Conservation (phyloP, 495 filamentous ascomycete species). For the Geoglossum glabrum region DNA sequence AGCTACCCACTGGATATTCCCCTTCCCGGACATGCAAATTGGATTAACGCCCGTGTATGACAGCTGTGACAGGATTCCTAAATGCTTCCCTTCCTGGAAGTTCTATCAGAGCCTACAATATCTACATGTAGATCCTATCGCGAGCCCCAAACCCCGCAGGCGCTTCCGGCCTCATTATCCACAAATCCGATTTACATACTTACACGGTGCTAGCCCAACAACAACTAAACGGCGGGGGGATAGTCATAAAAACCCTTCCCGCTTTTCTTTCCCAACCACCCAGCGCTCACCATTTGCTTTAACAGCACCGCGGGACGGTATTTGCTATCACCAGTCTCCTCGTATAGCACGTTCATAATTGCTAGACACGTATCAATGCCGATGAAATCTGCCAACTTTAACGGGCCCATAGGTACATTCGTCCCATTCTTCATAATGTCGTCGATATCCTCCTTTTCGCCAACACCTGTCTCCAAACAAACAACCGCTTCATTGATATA, state of each 20-base stretch:
- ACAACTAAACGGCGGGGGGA: no score
- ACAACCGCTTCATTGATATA: slow-evolving; percentile 99
- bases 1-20: no score
- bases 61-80: no score
- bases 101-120: no score
- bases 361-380: slow-evolving; percentile 89
- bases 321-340: slow-evolving; percentile 85
- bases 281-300: slow-evolving; percentile 90
- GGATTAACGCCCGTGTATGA: no score
- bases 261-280: slow-evolving; percentile 94
- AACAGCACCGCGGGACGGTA: slow-evolving; percentile 76
- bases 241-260: slow-evolving; percentile 96
- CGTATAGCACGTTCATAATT: slow-evolving; percentile 91
- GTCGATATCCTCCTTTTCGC: slow-evolving; percentile 75
- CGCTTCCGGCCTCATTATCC: no score
- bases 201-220: no score
- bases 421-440: slow-evolving; percentile 98
- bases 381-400: slow-evolving; percentile 91
- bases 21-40: no score
- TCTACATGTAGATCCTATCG: no score
- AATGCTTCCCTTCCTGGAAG: no score
- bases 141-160: no score
- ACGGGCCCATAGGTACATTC: slow-evolving; percentile 93
- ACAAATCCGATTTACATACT: no score
- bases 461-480: slow-evolving; percentile 85